Evolutionary conservation across 805 yeast species (phyloP).

Genomic region (Candida endomychidarum): DNA sequence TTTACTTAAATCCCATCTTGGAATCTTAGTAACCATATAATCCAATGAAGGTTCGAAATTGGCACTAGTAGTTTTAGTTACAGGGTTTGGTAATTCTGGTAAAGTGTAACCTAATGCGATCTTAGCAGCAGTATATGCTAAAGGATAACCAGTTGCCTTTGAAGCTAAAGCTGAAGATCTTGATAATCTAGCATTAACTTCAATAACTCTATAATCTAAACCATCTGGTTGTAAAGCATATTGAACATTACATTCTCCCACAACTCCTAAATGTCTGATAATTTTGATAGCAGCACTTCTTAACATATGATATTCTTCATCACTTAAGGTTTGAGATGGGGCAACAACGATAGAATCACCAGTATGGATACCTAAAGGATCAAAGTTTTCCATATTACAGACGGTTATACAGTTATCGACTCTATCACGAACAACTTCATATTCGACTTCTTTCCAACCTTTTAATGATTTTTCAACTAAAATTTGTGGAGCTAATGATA

Average conservation of each 20-base stretch:
- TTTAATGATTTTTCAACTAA: constrained; percentile 95
- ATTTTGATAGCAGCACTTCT: constrained; percentile 97
- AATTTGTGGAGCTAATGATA: constrained; percentile 91
- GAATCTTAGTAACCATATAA: constrained; percentile 95
- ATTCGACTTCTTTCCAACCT: constrained; percentile 99
- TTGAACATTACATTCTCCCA: constrained; percentile 98
- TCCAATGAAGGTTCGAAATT: constrained; percentile 97
- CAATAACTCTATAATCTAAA: constrained; percentile 93
- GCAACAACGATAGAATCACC: constrained; percentile 99
- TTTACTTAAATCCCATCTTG: constrained; percentile 97
- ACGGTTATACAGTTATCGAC: constrained; percentile 97
- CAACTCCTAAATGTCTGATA: constrained; percentile 96
- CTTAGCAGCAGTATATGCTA: constrained; percentile 97
- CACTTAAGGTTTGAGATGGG: constrained; percentile 95
- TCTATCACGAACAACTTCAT: constrained; percentile 97
- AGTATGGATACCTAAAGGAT: constrained; percentile 97
- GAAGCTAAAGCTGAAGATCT: constrained; percentile 99
- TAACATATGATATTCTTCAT: constrained; percentile 96
- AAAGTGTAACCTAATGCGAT: constrained; percentile 92
- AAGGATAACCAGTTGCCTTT: constrained; percentile 97
- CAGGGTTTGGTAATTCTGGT: constrained; percentile 93
- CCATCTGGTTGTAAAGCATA: constrained; percentile 97
- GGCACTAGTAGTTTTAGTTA: constrained; percentile 90
- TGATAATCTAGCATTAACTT: constrained; percentile 95
- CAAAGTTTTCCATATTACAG: constrained; percentile 98